Percentiles rank a stretch among this genome's conserved stretches.
phyloP scores from a whole-genome alignment of 2,329 filamentous ascomycete genomes.

The Aureobasidium sp. region DNA sequence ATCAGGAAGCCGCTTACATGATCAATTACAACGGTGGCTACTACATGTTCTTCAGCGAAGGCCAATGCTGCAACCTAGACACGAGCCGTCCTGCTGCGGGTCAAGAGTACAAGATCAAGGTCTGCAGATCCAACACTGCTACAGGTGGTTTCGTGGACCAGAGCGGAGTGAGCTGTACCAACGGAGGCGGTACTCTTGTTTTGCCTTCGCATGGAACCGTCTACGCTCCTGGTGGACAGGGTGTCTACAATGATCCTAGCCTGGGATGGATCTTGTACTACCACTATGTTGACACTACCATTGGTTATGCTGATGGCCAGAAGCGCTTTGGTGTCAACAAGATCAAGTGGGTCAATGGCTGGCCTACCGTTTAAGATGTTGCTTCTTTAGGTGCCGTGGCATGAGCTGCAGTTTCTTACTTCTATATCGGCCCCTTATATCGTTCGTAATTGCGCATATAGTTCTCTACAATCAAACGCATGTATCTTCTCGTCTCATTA shows the following conservation, averaged over 20 bases:
- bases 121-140: slow-evolving; percentile 51
- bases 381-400: not conserved
- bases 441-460: not conserved
- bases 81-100: slow-evolving; percentile 45
- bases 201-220: slow-evolving; percentile 53
- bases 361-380: slow-evolving; percentile 15
- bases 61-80: slow-evolving; percentile 57
- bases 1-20: slow-evolving; percentile 52
- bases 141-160: slow-evolving; percentile 53
- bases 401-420: not conserved
- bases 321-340: slow-evolving; percentile 19
- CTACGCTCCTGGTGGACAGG: slow-evolving; percentile 58
- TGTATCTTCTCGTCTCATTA: not conserved
- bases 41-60: slow-evolving; percentile 58
- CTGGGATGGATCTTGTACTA: slow-evolving; percentile 55
- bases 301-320: slow-evolving; percentile 43
- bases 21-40: slow-evolving; percentile 51
- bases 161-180: slow-evolving; percentile 45
- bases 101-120: slow-evolving; percentile 59
- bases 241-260: slow-evolving; percentile 46
- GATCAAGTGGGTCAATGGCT: slow-evolving; percentile 17
- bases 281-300: slow-evolving; percentile 51
- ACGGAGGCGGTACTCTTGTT: slow-evolving; percentile 55
- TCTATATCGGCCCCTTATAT: not conserved
- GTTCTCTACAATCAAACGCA: no score